phyloP scores from a whole-genome alignment of 306 rosid species.

The Dalbergia oliveri region DNA sequence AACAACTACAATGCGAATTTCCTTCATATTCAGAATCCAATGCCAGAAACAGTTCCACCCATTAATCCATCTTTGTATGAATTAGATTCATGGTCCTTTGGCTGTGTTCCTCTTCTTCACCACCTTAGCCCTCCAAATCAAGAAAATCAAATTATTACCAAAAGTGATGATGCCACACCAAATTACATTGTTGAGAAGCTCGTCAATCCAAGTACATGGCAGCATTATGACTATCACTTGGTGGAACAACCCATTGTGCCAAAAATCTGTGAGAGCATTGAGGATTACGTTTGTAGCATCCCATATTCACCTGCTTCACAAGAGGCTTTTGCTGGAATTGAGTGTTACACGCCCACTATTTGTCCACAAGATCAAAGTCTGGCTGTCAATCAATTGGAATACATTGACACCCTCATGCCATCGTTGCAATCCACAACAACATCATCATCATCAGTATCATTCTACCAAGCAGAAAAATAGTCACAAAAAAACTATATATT shows the following conservation, averaged over 20 bases:
- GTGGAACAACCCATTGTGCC: slow-evolving; percentile 51
- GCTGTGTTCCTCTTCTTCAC: slow-evolving; percentile 46
- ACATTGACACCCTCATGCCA: slow-evolving; percentile 57
- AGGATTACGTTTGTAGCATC: slow-evolving; percentile 49
- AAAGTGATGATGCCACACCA: slow-evolving; percentile 38
- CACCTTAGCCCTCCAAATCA: slow-evolving; percentile 48
- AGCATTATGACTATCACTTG: slow-evolving; percentile 41
- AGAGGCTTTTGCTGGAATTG: slow-evolving; percentile 49
- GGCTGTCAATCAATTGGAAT: slow-evolving; percentile 59
- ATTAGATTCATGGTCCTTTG: slow-evolving; percentile 52
- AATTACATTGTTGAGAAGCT: slow-evolving; percentile 43
- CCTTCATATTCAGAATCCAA: slow-evolving; percentile 50
- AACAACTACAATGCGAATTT: slow-evolving; percentile 43
- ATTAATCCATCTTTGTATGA: slow-evolving; percentile 52
- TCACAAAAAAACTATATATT: slow-evolving; percentile 38
- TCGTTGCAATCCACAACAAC: slow-evolving; percentile 54
- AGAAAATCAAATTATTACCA: slow-evolving; percentile 47
- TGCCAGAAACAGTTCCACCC: slow-evolving; percentile 49
- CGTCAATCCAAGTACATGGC: slow-evolving; percentile 53
- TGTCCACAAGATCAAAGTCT: slow-evolving; percentile 49
- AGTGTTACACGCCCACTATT: slow-evolving; percentile 40
- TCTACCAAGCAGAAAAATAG: slow-evolving; percentile 42
- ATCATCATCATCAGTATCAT: slow-evolving; percentile 42
- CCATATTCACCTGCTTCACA: slow-evolving; percentile 50
- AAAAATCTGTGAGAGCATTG: slow-evolving; percentile 53